A percentile compares a stretch with the other conserved stretches of the same genome.
phyloP scores from a whole-genome alignment of 352 stramenopile species.

The Phytophthora pinifolia region DNA sequence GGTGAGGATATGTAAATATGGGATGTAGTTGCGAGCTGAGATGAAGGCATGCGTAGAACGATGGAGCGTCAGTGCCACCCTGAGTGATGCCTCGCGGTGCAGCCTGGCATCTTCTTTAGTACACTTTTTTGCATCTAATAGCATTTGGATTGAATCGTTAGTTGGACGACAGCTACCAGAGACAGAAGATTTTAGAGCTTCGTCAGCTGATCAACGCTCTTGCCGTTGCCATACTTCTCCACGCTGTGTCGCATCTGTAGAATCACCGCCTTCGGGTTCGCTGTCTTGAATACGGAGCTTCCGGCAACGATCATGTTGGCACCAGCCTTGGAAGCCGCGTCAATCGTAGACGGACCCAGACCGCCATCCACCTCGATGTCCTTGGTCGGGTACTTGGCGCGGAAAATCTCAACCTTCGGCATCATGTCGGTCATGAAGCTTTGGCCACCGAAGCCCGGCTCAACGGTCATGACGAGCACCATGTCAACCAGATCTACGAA shows the following conservation, averaged over 20 bases:
- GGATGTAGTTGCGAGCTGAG: constrained; percentile 15
- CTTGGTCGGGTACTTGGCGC: constrained; percentile 90
- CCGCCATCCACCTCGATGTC: constrained; percentile 98
- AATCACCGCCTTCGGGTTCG: constrained; percentile 72
- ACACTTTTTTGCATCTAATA: constrained; percentile 35
- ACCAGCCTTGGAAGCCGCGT: constrained; percentile 91
- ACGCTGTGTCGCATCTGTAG: constrained; percentile 83
- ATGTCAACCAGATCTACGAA: constrained; percentile 92
- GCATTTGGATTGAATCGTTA: constrained; percentile 28
- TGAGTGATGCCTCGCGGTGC: constrained; percentile 3
- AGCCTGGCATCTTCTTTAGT: constrained; percentile 21
- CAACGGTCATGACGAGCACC: constrained; percentile 98
- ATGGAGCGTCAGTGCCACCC: constrained; percentile 7
- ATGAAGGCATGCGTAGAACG: not conserved
- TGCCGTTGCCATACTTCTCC: constrained; percentile 77
- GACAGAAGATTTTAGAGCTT: constrained; percentile 31
- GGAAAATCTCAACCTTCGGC: constrained; percentile 90
- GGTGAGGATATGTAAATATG: constrained; percentile 65
- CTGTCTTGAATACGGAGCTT: constrained; percentile 92
- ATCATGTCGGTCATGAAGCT: constrained; percentile 97
- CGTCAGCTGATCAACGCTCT: constrained; percentile 59
- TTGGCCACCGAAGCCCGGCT: constrained; percentile 97
- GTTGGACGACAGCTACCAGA: not conserved
- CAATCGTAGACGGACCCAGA: constrained; percentile 93
- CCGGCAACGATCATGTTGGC: constrained; percentile 98